Percentiles rank a stretch among this genome's conserved stretches.
phyloP scores from a whole-genome alignment of 2,329 filamentous ascomycete species.

The Clonostachys byssicola region DNA sequence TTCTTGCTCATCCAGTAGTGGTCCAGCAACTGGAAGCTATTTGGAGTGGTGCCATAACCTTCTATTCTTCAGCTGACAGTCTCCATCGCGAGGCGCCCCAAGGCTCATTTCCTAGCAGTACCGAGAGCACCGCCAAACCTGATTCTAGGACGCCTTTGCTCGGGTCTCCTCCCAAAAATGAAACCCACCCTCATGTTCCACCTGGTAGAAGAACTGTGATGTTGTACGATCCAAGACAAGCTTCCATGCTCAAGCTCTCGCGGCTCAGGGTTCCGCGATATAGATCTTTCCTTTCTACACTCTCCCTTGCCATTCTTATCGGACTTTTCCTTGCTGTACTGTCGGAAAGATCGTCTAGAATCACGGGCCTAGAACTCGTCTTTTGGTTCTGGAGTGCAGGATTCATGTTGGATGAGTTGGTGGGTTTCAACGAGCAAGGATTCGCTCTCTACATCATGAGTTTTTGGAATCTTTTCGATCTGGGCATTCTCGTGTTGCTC shows the following conservation, averaged over 20 bases:
- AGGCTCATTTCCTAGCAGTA: slow-evolving; percentile 7
- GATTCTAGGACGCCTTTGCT: slow-evolving; percentile 49
- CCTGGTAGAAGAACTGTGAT: slow-evolving; percentile 69
- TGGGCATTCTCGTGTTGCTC: slow-evolving; percentile 82
- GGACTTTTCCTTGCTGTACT: slow-evolving; percentile 83
- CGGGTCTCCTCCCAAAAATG: slow-evolving; percentile 23
- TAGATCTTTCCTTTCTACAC: slow-evolving; percentile 82
- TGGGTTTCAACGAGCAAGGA: slow-evolving; percentile 94
- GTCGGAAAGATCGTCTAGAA: slow-evolving; percentile 67
- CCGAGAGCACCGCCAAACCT: slow-evolving; percentile 22
- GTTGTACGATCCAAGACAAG: slow-evolving; percentile 85
- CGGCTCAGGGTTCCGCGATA: slow-evolving; percentile 88
- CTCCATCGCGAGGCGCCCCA: slow-evolving; percentile 58
- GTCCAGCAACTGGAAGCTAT: slow-evolving; percentile 95
- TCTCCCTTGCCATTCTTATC: slow-evolving; percentile 82
- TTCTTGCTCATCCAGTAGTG: slow-evolving; percentile 85
- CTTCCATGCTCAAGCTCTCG: slow-evolving; percentile 88
- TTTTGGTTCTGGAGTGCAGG: slow-evolving; percentile 99
- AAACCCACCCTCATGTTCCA: slow-evolving; percentile 23
- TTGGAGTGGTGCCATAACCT: slow-evolving; percentile 93
- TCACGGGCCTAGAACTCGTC: slow-evolving; percentile 79
- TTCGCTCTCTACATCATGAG: slow-evolving; percentile 97
- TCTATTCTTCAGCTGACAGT: slow-evolving; percentile 83
- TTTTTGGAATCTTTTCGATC: slow-evolving; percentile 94
- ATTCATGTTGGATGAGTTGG: slow-evolving; percentile 94